Conservation (phyloP, 345 rosid species). For the Acer yangbiense region DNA sequence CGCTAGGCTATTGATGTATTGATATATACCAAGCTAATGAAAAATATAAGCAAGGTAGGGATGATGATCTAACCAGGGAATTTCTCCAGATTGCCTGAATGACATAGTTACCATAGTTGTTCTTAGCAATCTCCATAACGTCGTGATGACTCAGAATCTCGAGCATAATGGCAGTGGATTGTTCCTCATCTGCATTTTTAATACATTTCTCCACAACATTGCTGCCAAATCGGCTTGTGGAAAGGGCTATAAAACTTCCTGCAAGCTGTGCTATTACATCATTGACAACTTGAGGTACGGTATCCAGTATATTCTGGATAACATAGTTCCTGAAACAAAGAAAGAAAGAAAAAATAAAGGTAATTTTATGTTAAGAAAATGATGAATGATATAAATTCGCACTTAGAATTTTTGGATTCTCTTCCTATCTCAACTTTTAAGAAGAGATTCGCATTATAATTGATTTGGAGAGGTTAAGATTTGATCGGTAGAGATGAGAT, state of each 20-base stretch:
- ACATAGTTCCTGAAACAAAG: constrained; percentile 47
- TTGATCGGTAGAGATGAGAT: neutral
- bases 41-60: neutral
- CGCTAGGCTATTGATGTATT: neutral
- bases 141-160: constrained; percentile 28
- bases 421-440: too few species aligned
- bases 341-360: neutral
- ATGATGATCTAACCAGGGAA: constrained; percentile 31
- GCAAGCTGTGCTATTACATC: constrained; percentile 24
- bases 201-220: constrained; percentile 60
- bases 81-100: constrained; percentile 29
- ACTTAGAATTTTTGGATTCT: too few species aligned
- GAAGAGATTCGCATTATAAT: too few species aligned
- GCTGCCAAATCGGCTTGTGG: constrained; percentile 41
- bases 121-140: constrained; percentile 21
- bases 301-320: constrained; percentile 40
- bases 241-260: constrained; percentile 36
- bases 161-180: constrained; percentile 19
- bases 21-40: neutral
- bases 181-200: constrained; percentile 8
- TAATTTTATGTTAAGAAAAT: neutral
- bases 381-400: neutral
- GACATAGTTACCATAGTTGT: constrained; percentile 48
- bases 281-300: constrained; percentile 3
- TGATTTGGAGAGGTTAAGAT: neutral